Evolutionary conservation across 2,329 filamentous ascomycete genomes (phyloP), one percentile per base, ranked within the genome.

Genomic region (Fusarium sp.): DNA sequence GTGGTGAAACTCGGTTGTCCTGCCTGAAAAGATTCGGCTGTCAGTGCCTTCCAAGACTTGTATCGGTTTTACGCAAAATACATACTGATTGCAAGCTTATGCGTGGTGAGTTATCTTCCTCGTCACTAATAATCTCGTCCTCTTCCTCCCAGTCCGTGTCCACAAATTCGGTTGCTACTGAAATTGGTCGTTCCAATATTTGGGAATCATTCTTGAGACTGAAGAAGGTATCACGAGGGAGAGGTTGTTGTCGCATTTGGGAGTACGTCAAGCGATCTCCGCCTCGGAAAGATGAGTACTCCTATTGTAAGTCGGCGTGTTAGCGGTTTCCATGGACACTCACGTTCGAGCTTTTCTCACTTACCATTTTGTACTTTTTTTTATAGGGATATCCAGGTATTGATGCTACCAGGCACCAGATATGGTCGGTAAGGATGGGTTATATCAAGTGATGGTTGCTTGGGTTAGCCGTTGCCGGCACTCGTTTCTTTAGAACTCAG

Each of bases 1-100:
- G 94, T 97, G 5, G 93, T 95, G 77, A 94, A 89, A 82, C 93
- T 97, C 63, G 88, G 89, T 75, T 92, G 88, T 73, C 86, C 87
- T 67, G 88, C 86, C 92, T 94, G 76, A 74, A 73, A 14, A 57
- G 28, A 30, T 28, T 41, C 47, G 13, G n/a, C 9, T 55, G 62
- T 73, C 40, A 76, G 66, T 42, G 48, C 42, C 43, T 37, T 40
- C 25, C 37, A 32, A 27, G 25, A 57, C 62, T 64, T 48, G 40
- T 25, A 48, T 48, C 20, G 13, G 25, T 49, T 27, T 20, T 27
- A 25, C 34, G 32, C 41, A 43, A 23, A 20, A 23, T 16, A 82
- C 91, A 79, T 86, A 94, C 92, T 61, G 92, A 94, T 74, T 92
- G 88, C 66, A 92, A 80, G 80, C 90, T 93, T 58, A 86, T 80